These are phyloP conservation scores for Vanrija humicola DNA, from an alignment of 1,284 basidiomycete genomes.

Conservation along the genomic window DNA sequence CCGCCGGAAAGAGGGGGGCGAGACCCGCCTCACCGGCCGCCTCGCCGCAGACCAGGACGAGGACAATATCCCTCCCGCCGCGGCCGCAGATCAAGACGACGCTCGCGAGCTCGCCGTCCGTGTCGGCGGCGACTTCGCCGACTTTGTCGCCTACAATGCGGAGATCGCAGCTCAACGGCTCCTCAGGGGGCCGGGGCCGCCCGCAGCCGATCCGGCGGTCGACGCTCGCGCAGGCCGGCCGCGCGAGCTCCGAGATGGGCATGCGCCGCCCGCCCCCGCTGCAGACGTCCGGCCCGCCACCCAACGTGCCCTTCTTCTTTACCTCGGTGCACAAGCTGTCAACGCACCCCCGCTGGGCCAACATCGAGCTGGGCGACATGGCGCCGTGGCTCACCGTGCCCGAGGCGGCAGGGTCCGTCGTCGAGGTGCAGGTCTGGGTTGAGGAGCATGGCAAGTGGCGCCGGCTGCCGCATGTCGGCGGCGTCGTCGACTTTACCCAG, in stretches of 20 bases:
- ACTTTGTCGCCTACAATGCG: background rate
- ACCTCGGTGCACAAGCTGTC: slow-evolving; percentile 44
- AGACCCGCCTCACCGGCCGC: background rate
- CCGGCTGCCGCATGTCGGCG: slow-evolving; percentile 4
- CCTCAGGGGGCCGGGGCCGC: background rate
- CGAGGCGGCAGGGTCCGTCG: slow-evolving; percentile 21
- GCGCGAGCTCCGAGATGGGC: background rate
- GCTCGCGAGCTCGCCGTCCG: background rate
- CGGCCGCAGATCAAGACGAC: background rate
- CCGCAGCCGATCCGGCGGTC: slow-evolving; percentile 5
- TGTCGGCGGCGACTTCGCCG: background rate
- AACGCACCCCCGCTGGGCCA: slow-evolving; percentile 40
- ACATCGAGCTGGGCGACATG: slow-evolving; percentile 40
- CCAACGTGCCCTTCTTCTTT: slow-evolving; percentile 43
- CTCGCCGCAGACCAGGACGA: background rate
- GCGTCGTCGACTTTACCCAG: slow-evolving; percentile 3
- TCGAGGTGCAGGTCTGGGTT: slow-evolving; percentile 42
- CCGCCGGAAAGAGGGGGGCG: background rate
- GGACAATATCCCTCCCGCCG: slow-evolving; percentile 12
- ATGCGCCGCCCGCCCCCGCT: background rate
- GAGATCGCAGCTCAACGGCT: slow-evolving; percentile 1
- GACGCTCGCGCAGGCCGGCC: slow-evolving; percentile 4
- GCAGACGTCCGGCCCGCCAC: background rate
- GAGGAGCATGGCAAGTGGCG: slow-evolving; percentile 19
- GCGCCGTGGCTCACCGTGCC: slow-evolving; percentile 38